Base-by-base conservation (phyloP, 495 filamentous ascomycete species). In the Thozetella sp. region DNA sequence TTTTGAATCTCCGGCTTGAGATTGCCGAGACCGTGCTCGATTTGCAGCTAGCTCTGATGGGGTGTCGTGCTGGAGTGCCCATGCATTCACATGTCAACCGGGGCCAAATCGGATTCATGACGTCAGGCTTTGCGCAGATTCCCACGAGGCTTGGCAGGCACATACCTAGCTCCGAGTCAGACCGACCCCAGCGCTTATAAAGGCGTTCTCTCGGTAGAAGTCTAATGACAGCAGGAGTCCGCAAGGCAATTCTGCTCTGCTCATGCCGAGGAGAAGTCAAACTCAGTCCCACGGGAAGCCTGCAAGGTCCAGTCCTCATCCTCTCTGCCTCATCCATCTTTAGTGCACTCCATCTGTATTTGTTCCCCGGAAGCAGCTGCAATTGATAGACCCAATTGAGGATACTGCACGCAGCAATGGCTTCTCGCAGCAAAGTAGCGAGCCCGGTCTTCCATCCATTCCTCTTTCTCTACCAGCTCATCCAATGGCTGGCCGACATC, bases 401-500 rank as follows among this genome's bases (percentile, higher is more conserved):
- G 43, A 20, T 15, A n/a, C 4, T 4, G 43, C 43, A 4, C 12
- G 20, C 11, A 48, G 43, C 43, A 6, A 37, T 15, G 30, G 15
- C 15, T 6, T 6, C 30, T 37, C 6, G 15, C 30, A 37, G 15
- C 15, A 6, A 15, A 15, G 30, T 37, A 6, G 30, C 15, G 30
- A 65, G 63, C 61, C 62, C 64, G 12, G 25, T 67, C 23, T 48
- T 72, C 22, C 76, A 82, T 55, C 79, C 78, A 1, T 56, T 91
- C 34, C 76, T 80, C 22, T 86, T 87, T 67, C 55, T 90, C 55
- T 94, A 88, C 69, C 72, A 87, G 50, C 55, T 91, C 25, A 66
- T 91, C 37, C 91, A 95, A 79, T 85, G 79, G 68, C 51, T 92
- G 10, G 69, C 91, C 24, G 80, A 81, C 68, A 83, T 80, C 60